Evolutionary conservation across 2,329 filamentous ascomycete genomes (phyloP).

Genomic region (Fusarium nanum): DNA sequence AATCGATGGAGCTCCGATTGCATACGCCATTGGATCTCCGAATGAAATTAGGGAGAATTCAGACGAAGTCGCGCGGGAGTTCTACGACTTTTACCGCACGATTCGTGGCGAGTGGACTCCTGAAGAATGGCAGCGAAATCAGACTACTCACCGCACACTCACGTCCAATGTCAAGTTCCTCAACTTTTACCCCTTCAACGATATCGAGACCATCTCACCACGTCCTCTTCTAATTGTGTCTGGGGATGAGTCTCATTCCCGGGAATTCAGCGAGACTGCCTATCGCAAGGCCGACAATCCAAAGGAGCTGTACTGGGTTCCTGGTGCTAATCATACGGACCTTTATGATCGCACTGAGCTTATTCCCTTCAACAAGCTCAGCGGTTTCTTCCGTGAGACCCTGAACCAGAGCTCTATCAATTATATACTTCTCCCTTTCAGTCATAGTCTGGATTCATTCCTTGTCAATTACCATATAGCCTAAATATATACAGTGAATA

Average conservation of each 20-base stretch:
- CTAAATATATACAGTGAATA: neutral
- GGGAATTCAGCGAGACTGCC: neutral
- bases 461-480: neutral
- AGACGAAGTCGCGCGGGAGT: neutral
- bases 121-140: neutral
- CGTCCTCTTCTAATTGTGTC: neutral
- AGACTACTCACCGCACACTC: neutral
- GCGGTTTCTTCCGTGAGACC: neutral
- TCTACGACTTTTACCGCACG: conserved; percentile 6
- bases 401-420: neutral
- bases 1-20: neutral
- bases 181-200: conserved; percentile 3
- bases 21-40: neutral
- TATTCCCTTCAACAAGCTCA: neutral
- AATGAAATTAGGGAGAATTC: neutral
- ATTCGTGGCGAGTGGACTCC: neutral
- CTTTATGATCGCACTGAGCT: conserved; percentile 1
- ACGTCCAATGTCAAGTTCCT: neutral
- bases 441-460: no score
- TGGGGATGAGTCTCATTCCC: neutral
- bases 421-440: no score
- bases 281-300: neutral
- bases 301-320: neutral
- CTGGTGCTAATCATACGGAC: neutral
- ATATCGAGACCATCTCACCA: neutral